Conservation (phyloP, 495 filamentous ascomycete species). For the Xylaria flabelliformis region DNA sequence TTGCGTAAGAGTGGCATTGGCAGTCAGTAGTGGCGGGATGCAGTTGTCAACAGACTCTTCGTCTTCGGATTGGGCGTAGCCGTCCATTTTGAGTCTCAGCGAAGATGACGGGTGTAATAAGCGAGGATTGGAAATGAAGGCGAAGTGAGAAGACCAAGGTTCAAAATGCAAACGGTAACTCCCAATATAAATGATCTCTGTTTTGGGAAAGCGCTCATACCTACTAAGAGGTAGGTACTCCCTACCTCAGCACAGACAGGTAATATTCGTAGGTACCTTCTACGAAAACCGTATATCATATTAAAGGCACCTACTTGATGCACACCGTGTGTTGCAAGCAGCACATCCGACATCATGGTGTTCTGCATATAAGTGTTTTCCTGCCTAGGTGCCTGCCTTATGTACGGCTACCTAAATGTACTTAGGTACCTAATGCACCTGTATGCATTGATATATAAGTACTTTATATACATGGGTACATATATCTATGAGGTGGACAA, state of each 20-base stretch:
- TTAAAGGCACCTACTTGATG: background rate
- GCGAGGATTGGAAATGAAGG: background rate
- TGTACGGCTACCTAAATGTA: background rate
- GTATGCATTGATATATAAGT: background rate
- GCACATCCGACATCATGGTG: background rate
- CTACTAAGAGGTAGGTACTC: background rate
- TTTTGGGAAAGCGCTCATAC: background rate
- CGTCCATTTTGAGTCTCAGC: conserved; percentile 9
- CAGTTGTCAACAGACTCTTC: conserved; percentile 9
- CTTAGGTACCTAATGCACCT: background rate
- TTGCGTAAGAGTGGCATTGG: background rate
- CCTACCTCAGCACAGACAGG: background rate
- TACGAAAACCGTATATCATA: background rate
- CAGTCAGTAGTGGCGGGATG: background rate
- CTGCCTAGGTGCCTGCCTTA: background rate
- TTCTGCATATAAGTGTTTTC: background rate
- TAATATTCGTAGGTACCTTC: background rate
- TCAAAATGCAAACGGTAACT: background rate
- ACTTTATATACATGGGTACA: no score
- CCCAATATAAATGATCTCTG: background rate
- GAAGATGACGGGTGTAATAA: background rate
- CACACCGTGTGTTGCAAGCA: background rate
- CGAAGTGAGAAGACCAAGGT: background rate
- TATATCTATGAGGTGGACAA: no score
- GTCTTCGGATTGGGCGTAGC: conserved; percentile 13